Evolutionary conservation across 495 filamentous ascomycete genomes (phyloP).

Genomic region (Neurospora sp.): DNA sequence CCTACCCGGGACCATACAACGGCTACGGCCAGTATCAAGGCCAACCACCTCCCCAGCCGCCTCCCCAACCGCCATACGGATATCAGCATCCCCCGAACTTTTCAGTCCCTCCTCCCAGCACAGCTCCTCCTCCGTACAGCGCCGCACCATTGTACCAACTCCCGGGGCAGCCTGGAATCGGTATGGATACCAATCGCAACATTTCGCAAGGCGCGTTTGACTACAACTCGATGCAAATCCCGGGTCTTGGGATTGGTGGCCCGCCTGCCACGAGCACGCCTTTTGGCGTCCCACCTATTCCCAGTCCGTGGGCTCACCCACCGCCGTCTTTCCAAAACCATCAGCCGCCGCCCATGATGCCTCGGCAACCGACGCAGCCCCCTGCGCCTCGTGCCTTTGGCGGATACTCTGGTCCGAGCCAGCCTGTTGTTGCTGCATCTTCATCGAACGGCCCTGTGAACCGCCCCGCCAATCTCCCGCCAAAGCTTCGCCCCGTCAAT

Average conservation of each 20-base stretch:
- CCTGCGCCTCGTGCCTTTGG: neutral
- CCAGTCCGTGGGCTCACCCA: constrained; percentile 5
- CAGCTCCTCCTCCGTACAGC: neutral
- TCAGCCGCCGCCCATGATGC: neutral
- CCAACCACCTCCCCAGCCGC: constrained; percentile 13
- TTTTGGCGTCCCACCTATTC: neutral
- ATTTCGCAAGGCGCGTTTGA: constrained; percentile 23
- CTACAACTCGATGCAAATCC: constrained; percentile 31
- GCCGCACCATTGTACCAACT: constrained; percentile 1
- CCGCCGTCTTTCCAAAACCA: neutral
- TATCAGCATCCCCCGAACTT: constrained; percentile 18
- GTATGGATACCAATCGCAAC: constrained; percentile 11
- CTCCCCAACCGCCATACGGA: constrained; percentile 14
- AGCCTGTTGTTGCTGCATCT: constrained; percentile 5
- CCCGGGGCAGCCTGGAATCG: neutral
- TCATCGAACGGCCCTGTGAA: constrained; percentile 1
- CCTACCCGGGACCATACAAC: constrained; percentile 15
- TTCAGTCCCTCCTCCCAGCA: neutral
- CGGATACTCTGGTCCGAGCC: neutral
- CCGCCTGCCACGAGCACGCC: constrained; percentile 1
- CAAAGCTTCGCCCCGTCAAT: neutral
- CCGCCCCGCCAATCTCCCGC: neutral
- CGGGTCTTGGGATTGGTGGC: constrained; percentile 28
- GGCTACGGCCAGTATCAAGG: constrained; percentile 24
- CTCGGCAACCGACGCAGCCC: neutral